Base-by-base conservation (phyloP, 805 yeast species). In the Myxozyma vanderwaltii region DNA sequence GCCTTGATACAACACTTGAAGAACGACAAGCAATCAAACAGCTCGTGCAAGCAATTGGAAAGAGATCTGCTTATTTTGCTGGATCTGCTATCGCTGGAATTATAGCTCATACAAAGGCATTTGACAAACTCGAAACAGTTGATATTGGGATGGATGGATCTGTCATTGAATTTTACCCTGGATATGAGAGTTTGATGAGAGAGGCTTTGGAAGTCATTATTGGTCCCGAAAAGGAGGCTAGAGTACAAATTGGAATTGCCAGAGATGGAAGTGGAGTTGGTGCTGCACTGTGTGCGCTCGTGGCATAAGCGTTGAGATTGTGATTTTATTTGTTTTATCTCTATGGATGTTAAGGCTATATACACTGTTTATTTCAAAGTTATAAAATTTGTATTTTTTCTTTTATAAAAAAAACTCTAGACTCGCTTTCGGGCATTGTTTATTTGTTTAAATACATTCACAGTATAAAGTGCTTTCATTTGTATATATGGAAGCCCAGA, bases 241-340 rank as follows among this genome's bases (percentile, higher is more conserved):
- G 88, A 69, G 77, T 90, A 47, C 86, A 84, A 67, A 76, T 92
- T 62, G 84, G 84, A 63, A 85, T 91, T 66, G 94, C 97, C 31
- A 89, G 89, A 73, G 98, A 94, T 70, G 98, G 98, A 48, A 86
- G 96, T 58, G 96, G 97, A 61, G 96, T 91, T 45, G 99, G 99
- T 65, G 98, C 97, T 47, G 98, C 98, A 1, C 78, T 92, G 62
- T 89, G 97, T 77, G 97, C 97, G 7, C 71, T 55, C 35, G 59
- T 55, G 23, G 41, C 59, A 21, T 48, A 48, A 33, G 15, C 12
- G n/a, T 27, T 4, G 15, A 10, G 8, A 13, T 26, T 27, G 17
- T 24, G 24, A 15, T 4, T 26, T 1, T 13, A 3, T 4, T n/a
- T n/a, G n/a, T n/a, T n/a, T n/a, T n/a, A n/a, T n/a, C n/a, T n/a